These are phyloP conservation scores for Penicillium sp. DNA, from an alignment of 2,329 filamentous ascomycete species.

Conservation along the genomic window DNA sequence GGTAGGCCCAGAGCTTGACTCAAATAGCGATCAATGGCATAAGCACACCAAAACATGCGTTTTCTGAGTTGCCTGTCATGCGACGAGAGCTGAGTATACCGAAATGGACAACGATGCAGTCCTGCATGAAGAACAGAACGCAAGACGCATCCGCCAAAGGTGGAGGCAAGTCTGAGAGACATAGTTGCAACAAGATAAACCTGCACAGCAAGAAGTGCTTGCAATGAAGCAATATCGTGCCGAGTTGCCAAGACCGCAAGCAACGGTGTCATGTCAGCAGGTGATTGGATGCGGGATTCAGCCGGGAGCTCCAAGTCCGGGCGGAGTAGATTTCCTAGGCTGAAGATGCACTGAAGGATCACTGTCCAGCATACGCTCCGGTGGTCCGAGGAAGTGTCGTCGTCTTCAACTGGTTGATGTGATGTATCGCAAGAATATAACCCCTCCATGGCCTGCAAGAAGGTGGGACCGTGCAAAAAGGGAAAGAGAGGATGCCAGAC, in stretches of 20 bases:
- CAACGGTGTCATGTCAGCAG: conserved; percentile 42
- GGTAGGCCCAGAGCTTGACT: conserved; percentile 46
- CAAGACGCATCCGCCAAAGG: conserved; percentile 52
- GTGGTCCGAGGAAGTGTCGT: conserved; percentile 15
- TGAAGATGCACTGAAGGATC: conserved; percentile 58
- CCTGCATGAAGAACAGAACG: conserved; percentile 56
- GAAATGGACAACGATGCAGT: conserved; percentile 57
- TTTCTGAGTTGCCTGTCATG: conserved; percentile 47
- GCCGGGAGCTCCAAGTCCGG: conserved; percentile 38
- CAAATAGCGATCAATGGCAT: conserved; percentile 48
- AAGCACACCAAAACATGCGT: conserved; percentile 49
- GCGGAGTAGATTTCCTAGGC: conserved; percentile 47
- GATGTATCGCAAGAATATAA: conserved; percentile 39
- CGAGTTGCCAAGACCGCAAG: conserved; percentile 44
- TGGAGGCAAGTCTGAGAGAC: conserved; percentile 55
- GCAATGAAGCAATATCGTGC: conserved; percentile 53
- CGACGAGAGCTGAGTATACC: conserved; percentile 51
- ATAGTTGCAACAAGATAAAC: conserved; percentile 55
- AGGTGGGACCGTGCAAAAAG: conserved; percentile 56
- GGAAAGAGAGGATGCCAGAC: conserved; percentile 59
- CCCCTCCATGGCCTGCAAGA: conserved; percentile 50
- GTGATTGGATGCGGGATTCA: conserved; percentile 43
- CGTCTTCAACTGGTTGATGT: neutral
- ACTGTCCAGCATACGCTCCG: conserved; percentile 36
- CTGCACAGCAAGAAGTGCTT: conserved; percentile 55